These are phyloP conservation scores for Jaltomata sinuosa DNA, from an alignment of 257 asterid genomes.

Conservation along the genomic window DNA sequence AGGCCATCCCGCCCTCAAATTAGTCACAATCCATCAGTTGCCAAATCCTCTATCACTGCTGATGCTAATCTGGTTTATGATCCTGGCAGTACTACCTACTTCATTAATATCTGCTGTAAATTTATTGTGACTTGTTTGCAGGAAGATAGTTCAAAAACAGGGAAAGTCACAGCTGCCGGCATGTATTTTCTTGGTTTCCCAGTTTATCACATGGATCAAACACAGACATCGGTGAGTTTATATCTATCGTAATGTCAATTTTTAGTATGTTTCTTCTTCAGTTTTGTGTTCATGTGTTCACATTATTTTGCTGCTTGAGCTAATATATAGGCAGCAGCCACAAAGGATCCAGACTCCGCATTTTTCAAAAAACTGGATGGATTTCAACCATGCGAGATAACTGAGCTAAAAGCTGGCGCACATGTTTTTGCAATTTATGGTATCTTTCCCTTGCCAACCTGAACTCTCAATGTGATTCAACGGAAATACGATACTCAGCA, in stretches of 20 bases:
- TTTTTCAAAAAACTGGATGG: conserved; percentile 93
- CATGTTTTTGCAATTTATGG: conserved; percentile 94
- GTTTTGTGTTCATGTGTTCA: background rate
- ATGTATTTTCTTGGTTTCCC: conserved; percentile 95
- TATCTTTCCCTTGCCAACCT: conserved; percentile 18
- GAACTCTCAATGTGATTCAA: background rate
- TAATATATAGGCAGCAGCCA: conserved; percentile 39
- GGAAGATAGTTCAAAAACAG: conserved; percentile 94
- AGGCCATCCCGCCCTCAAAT: background rate
- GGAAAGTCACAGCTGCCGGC: conserved; percentile 83
- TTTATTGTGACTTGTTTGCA: conserved; percentile 4
- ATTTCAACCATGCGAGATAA: conserved; percentile 93
- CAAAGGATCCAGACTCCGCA: conserved; percentile 87
- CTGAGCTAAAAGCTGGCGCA: conserved; percentile 77
- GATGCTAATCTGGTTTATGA: background rate
- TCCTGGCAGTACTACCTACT: background rate
- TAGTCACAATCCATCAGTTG: background rate
- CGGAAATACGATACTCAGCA: conserved; percentile 10
- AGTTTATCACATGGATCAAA: conserved; percentile 75
- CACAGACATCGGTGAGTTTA: conserved; percentile 59
- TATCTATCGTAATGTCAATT: background rate
- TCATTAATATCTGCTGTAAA: background rate
- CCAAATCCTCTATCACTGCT: background rate
- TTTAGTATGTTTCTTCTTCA: background rate
- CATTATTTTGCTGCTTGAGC: conserved; percentile 6